Evolutionary conservation across 345 rosid genomes (phyloP).

Genomic region (Sisymbrium irio): DNA sequence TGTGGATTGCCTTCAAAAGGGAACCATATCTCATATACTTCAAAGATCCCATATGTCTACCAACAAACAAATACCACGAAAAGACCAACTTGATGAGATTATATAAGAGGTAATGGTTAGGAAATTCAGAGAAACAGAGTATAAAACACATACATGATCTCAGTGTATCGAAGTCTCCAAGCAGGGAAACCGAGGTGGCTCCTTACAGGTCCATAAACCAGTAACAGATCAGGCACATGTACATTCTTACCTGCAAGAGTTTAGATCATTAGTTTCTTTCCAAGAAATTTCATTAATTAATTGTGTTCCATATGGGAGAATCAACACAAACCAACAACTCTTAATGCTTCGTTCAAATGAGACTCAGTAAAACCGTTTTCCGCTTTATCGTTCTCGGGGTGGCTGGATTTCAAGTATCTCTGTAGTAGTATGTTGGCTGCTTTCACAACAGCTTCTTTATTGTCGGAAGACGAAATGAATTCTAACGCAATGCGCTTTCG

Average conservation of each 20-base stretch:
- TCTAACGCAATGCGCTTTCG: slow-evolving; percentile 49
- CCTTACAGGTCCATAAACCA: slow-evolving; percentile 84
- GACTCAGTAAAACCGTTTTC: slow-evolving; percentile 63
- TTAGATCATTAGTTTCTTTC: slow-evolving; percentile 3
- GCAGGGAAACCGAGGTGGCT: slow-evolving; percentile 94
- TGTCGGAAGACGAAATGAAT: slow-evolving; percentile 67
- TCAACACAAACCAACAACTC: slow-evolving; percentile 60
- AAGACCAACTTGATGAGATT: slow-evolving; percentile 9
- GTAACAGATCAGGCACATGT: slow-evolving; percentile 74
- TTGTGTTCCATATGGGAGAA: neutral
- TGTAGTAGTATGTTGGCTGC: slow-evolving; percentile 77
- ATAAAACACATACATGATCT: slow-evolving; percentile 63
- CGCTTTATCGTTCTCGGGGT: slow-evolving; percentile 38
- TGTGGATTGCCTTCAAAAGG: slow-evolving; percentile 67
- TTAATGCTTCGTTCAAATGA: slow-evolving; percentile 61
- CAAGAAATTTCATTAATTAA: neutral
- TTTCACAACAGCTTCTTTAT: slow-evolving; percentile 78
- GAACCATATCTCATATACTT: slow-evolving; percentile 64
- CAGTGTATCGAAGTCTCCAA: slow-evolving; percentile 88
- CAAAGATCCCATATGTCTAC: slow-evolving; percentile 86
- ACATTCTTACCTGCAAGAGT: slow-evolving; percentile 55
- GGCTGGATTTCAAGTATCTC: slow-evolving; percentile 43
- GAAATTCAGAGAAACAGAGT: neutral
- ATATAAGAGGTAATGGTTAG: neutral
- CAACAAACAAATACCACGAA: slow-evolving; percentile 21